These are phyloP conservation scores for Amanita pseudoporphyria DNA, from an alignment of 768 basidiomycete species.

Conservation along the genomic window DNA sequence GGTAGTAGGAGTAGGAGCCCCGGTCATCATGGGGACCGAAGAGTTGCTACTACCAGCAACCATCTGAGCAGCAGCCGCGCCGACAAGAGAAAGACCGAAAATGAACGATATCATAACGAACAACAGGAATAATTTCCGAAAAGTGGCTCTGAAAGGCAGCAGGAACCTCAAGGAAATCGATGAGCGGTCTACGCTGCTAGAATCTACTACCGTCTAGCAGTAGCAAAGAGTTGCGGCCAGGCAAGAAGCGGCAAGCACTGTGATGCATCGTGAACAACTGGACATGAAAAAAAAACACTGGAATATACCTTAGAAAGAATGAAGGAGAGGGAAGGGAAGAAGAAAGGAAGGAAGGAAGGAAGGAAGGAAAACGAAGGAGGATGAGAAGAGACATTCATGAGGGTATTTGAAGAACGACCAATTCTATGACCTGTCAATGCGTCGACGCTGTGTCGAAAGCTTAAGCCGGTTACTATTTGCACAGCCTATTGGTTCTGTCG, in stretches of 20 bases:
- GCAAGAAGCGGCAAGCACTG: slow-evolving; percentile 36
- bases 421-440: slow-evolving; percentile 9
- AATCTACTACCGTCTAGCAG: slow-evolving; percentile 60
- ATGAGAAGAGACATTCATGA: slow-evolving; percentile 9
- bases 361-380: slow-evolving; percentile 24
- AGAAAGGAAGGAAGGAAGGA: slow-evolving; percentile 20
- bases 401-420: slow-evolving; percentile 25
- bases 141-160: slow-evolving; percentile 23
- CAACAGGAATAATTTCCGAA: slow-evolving; percentile 31
- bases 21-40: slow-evolving; percentile 23
- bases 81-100: slow-evolving; percentile 47
- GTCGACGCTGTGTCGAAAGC: no score
- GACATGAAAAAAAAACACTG: slow-evolving; percentile 24
- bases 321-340: slow-evolving; percentile 27
- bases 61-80: slow-evolving; percentile 48
- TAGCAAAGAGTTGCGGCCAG: slow-evolving; percentile 30
- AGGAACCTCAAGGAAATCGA: slow-evolving; percentile 25
- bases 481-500: not conserved
- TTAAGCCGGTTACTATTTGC: not conserved
- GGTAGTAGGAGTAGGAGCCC: slow-evolving; percentile 13
- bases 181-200: slow-evolving; percentile 72
- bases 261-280: not conserved
- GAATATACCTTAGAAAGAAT: slow-evolving; percentile 33
- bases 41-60: slow-evolving; percentile 34
- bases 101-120: slow-evolving; percentile 57